Base-by-base conservation (phyloP, 2,329 filamentous ascomycete species). In the Magnaporthiopsis poae region DNA sequence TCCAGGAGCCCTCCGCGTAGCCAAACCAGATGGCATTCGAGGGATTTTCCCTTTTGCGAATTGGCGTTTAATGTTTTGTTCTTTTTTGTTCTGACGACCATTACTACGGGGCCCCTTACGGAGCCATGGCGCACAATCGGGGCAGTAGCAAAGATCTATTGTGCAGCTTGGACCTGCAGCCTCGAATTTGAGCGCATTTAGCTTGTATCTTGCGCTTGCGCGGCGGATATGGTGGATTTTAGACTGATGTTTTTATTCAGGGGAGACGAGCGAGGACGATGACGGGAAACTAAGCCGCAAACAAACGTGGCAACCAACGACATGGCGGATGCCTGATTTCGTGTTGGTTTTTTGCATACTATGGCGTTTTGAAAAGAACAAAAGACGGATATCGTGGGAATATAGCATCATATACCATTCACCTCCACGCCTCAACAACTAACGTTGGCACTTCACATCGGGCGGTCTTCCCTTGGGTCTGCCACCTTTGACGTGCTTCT, bases 1-100 rank as follows among this genome's bases (percentile, higher is more conserved):
- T 66, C 65, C 59, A 63, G 29, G 65, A 66, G 65, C 65, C 65
- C 29, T 33, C 29, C 15, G 64, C 11, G 39, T 27, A 35, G 52
- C 7, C 21, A 60, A 7, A 46, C n/a, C 27, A 35, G 59, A 27
- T 9, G 29, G 21, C 29, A 27, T 35, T 35, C 7, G 8, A 8
- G 11, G 33, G 33, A 8, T n/a, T 27, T 27, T 31, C 31, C 31
- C 31, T 63, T 4, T 27, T 7, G 27, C 11, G 25, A 31, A 64
- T 63, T 56, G 21, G 4, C 11, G 11, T 64, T 64, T 52, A n/a
- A n/a, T 64, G 25, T 31, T 9, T 46, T 35, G 56, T 31, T 63
- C 56, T 63, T 46, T 27, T 35, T 25, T 36, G 62, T 25, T 39
- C 62, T 52, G 21, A 35, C 21, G n/a, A 61, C 60, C 8, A 7